phyloP scores from a whole-genome alignment of 805 yeast genomes.

The Kodamaea hsintzibuensis region DNA sequence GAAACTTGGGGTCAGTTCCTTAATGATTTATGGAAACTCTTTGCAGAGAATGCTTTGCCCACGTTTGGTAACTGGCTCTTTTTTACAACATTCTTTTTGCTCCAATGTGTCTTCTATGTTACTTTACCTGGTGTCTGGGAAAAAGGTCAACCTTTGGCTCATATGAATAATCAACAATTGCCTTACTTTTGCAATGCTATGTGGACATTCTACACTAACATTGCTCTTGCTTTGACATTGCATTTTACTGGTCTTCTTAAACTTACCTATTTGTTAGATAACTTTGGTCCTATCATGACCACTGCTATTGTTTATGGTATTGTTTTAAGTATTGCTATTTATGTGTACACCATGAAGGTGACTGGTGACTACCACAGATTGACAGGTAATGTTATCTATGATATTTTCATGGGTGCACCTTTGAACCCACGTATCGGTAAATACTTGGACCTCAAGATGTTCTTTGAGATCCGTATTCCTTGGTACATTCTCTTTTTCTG shows the following conservation, averaged over 20 bases:
- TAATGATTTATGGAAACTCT: slow-evolving; percentile 41
- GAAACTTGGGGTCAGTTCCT: slow-evolving; percentile 57
- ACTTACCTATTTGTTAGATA: slow-evolving; percentile 71
- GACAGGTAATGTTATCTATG: slow-evolving; percentile 90
- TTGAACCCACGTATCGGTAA: slow-evolving; percentile 93
- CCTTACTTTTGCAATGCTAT: slow-evolving; percentile 94
- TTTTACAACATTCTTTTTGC: slow-evolving; percentile 66
- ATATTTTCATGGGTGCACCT: slow-evolving; percentile 96
- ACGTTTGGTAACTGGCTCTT: slow-evolving; percentile 61
- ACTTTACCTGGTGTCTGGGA: slow-evolving; percentile 93
- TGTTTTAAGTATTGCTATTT: slow-evolving; percentile 64
- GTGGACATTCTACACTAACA: slow-evolving; percentile 74
- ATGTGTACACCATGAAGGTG: slow-evolving; percentile 62
- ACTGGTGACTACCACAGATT: slow-evolving; percentile 81
- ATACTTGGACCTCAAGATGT: slow-evolving; percentile 87
- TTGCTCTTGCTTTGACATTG: slow-evolving; percentile 55
- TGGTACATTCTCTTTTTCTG: slow-evolving; percentile 90
- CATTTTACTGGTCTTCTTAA: slow-evolving; percentile 78
- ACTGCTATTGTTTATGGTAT: slow-evolving; percentile 84
- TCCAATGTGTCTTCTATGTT: slow-evolving; percentile 75
- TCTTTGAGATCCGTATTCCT: slow-evolving; percentile 95
- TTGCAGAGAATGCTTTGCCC: slow-evolving; percentile 59
- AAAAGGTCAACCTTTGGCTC: slow-evolving; percentile 89
- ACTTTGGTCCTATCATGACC: slow-evolving; percentile 90
- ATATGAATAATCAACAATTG: slow-evolving; percentile 74